These are phyloP conservation scores for Apophysomyces ossiformis DNA, from an alignment of 371 early-diverging fungal genomes.

Conservation along the genomic window DNA sequence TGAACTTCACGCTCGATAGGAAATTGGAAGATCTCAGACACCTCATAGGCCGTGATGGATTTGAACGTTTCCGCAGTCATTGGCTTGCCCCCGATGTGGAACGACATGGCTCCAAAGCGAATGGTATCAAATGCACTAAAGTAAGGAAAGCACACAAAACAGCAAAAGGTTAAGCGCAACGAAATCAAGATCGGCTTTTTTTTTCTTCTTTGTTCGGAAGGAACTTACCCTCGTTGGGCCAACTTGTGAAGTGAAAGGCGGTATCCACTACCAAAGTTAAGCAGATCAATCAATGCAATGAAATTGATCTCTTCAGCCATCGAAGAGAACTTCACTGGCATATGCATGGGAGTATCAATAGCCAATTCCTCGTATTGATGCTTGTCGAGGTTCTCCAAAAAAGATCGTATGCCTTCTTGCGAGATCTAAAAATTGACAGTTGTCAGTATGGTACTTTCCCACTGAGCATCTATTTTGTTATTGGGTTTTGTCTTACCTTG, in stretches of 20 bases:
- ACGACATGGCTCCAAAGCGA: conserved; percentile 82
- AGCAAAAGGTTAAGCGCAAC: background rate
- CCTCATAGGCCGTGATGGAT: conserved; percentile 51
- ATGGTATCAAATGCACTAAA: conserved; percentile 73
- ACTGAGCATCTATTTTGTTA: background rate
- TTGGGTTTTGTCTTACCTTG: conserved; percentile 15
- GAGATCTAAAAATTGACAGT: conserved; percentile 29
- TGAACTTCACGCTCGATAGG: conserved; percentile 66
- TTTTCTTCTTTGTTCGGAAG: background rate
- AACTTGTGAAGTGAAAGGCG: conserved; percentile 67
- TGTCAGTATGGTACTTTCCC: background rate
- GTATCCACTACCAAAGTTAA: conserved; percentile 75
- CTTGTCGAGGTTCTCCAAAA: conserved; percentile 34
- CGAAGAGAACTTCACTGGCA: conserved; percentile 77
- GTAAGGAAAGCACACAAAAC: background rate
- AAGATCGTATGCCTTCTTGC: conserved; percentile 26
- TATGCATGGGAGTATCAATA: conserved; percentile 56
- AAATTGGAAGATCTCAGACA: conserved; percentile 63
- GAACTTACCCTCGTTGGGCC: conserved; percentile 61
- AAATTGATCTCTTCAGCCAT: conserved; percentile 77
- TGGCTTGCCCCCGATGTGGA: conserved; percentile 69
- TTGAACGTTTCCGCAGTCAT: conserved; percentile 51
- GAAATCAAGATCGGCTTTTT: background rate
- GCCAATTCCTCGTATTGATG: conserved; percentile 44
- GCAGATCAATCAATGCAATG: conserved; percentile 71